phyloP scores from a whole-genome alignment of 768 basidiomycete species.

The Suillus paluster region DNA sequence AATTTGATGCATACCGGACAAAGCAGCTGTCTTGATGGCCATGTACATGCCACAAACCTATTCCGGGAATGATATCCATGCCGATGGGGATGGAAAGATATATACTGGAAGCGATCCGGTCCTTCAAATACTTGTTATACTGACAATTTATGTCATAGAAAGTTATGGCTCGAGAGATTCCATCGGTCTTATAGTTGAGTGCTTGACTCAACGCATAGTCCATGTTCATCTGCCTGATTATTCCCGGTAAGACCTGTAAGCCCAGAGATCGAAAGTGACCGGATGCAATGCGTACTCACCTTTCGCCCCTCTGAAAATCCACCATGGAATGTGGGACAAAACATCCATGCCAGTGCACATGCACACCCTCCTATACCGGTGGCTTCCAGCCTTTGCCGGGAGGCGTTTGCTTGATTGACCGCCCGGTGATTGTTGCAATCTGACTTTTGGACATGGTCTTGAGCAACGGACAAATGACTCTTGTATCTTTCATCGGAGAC shows the following conservation, averaged over 20 bases:
- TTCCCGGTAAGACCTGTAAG: not conserved
- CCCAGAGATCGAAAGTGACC: not conserved
- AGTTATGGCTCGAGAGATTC: constrained; percentile 8
- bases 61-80: constrained; percentile 5
- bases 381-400: constrained; percentile 20
- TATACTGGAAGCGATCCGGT: not conserved
- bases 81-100: constrained; percentile 1
- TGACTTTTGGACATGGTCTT: constrained; percentile 12
- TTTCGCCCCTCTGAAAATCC: constrained; percentile 38
- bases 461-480: not conserved
- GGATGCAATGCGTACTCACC: constrained; percentile 15
- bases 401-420: constrained; percentile 18
- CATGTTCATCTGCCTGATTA: constrained; percentile 31
- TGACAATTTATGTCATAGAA: constrained; percentile 38
- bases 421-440: constrained; percentile 24
- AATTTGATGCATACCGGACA: constrained; percentile 5
- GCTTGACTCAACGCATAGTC: constrained; percentile 31
- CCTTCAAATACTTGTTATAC: constrained; percentile 20
- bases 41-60: constrained; percentile 13
- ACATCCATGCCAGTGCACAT: constrained; percentile 37
- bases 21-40: constrained; percentile 10
- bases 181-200: constrained; percentile 15
- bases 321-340: constrained; percentile 35
- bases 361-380: constrained; percentile 36
- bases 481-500: not conserved